phyloP scores from a whole-genome alignment of 108 stramenopile genomes.

The Skeletonema menzelii region DNA sequence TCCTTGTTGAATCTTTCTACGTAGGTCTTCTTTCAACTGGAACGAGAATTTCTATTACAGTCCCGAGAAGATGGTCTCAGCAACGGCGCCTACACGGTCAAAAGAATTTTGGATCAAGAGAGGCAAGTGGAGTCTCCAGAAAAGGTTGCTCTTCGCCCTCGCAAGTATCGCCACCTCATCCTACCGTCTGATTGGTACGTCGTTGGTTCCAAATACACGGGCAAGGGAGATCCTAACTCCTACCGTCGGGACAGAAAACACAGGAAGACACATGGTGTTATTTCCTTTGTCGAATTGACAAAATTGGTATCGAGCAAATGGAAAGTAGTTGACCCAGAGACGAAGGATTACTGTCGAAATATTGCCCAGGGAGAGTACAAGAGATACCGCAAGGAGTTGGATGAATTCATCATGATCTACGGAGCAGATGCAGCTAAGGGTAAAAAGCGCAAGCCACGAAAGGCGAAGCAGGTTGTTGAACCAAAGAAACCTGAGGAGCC shows the following conservation, averaged over 20 bases:
- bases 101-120: neutral
- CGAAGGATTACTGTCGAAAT: neutral
- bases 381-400: neutral
- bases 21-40: constrained; percentile 1
- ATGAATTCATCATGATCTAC: constrained; percentile 7
- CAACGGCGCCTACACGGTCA: neutral
- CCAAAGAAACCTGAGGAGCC: neutral
- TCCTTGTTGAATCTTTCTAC: neutral
- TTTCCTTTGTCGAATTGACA: neutral
- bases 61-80: neutral
- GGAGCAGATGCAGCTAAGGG: neutral
- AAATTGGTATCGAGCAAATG: constrained; percentile 3
- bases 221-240: neutral
- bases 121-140: neutral
- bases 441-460: constrained; percentile 1
- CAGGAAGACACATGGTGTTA: neutral
- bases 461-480: neutral
- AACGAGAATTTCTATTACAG: neutral
- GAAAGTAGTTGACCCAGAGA: neutral
- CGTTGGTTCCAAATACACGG: neutral
- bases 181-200: neutral
- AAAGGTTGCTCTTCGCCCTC: neutral
- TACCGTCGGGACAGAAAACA: neutral
- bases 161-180: neutral
- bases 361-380: neutral